Conservation (phyloP, 352 stramenopile species). For the Achlya hypogyna region DNA sequence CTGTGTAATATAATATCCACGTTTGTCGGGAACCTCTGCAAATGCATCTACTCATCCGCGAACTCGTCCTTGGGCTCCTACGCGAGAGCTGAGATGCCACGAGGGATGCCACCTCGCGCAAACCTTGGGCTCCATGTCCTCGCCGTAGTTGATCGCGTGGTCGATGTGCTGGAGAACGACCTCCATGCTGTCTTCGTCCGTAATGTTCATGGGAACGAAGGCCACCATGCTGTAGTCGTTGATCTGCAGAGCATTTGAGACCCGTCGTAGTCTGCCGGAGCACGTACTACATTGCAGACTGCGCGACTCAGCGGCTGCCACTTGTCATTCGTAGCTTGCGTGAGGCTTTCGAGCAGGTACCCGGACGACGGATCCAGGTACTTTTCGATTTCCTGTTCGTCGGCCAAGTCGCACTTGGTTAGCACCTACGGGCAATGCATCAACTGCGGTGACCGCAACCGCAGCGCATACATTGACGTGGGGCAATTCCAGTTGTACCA, state of each 20-base stretch:
- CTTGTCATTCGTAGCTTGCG: slow-evolving; percentile 68
- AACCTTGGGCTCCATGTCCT: slow-evolving; percentile 85
- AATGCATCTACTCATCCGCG: slow-evolving; percentile 22
- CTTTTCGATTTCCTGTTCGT: slow-evolving; percentile 84
- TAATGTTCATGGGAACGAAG: slow-evolving; percentile 97
- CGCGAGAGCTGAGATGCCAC: neutral
- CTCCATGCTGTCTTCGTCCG: slow-evolving; percentile 94
- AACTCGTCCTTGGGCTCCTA: slow-evolving; percentile 68
- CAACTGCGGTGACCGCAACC: neutral
- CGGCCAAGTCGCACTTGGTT: slow-evolving; percentile 87
- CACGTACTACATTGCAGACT: slow-evolving; percentile 80
- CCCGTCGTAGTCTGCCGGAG: neutral
- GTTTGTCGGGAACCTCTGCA: neutral
- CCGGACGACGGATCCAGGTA: slow-evolving; percentile 79
- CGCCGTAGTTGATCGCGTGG: slow-evolving; percentile 95
- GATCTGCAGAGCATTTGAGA: slow-evolving; percentile 35
- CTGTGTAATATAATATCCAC: neutral
- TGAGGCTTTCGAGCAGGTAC: slow-evolving; percentile 75
- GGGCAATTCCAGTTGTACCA: slow-evolving; percentile 98
- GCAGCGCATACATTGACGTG: slow-evolving; percentile 67
- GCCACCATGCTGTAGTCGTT: slow-evolving; percentile 97
- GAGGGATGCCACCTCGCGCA: neutral
- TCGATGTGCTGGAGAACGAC: slow-evolving; percentile 93
- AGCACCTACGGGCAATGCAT: slow-evolving; percentile 32
- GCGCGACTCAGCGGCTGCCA: slow-evolving; percentile 71